These are phyloP conservation scores for Fraxinus pennsylvanica DNA, from an alignment of 257 asterid genomes.

Conservation along the genomic window DNA sequence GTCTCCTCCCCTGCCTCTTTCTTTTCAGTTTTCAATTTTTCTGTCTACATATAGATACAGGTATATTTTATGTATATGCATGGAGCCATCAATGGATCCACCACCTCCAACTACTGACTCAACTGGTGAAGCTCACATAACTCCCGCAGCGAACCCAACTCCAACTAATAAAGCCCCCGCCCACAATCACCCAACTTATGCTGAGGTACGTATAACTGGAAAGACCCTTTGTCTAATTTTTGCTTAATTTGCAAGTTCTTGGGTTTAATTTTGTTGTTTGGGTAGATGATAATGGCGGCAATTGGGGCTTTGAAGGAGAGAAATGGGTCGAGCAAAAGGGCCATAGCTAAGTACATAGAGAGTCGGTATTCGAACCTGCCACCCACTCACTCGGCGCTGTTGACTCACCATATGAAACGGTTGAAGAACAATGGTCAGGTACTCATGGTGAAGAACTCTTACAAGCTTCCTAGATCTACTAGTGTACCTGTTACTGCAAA, in stretches of 20 bases:
- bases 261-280: not conserved
- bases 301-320: constrained; percentile 60
- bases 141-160: not conserved
- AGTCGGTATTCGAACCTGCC: constrained; percentile 49
- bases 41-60: not conserved
- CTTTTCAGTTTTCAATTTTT: not conserved
- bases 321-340: constrained; percentile 70
- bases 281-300: constrained; percentile 74
- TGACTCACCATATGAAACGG: constrained; percentile 58
- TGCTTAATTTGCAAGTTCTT: not conserved
- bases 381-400: constrained; percentile 47
- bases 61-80: not conserved
- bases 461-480: constrained; percentile 55
- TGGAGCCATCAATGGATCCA: constrained; percentile 1
- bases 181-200: not conserved
- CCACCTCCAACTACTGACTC: constrained; percentile 1
- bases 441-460: constrained; percentile 66
- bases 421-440: constrained; percentile 55
- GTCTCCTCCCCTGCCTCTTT: not conserved
- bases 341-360: constrained; percentile 66
- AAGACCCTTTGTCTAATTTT: not conserved
- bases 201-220: not conserved
- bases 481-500: constrained; percentile 29
- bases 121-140: not conserved
- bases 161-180: not conserved